These are phyloP conservation scores for Wickerhamiella vanderwaltii DNA, from an alignment of 805 yeast species.

Conservation along the genomic window DNA sequence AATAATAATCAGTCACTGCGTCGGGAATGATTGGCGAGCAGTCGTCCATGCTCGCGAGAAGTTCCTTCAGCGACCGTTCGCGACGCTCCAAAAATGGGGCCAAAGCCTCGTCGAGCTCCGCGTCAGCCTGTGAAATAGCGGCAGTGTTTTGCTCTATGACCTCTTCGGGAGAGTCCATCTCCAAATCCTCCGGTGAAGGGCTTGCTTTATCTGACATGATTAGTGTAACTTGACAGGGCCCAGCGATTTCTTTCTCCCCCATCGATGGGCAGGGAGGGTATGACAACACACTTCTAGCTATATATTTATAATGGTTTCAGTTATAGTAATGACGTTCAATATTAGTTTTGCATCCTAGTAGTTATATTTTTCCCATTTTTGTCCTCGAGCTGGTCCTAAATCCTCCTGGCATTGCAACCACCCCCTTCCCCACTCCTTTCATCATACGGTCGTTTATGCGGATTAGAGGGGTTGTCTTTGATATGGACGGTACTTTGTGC, in stretches of 20 bases:
- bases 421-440: too few relatives aligned
- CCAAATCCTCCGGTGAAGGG: slow-evolving; percentile 3
- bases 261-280: too few relatives aligned
- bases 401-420: too few relatives aligned
- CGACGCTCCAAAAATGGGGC: slow-evolving; percentile 23
- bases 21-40: slow-evolving; percentile 95
- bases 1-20: slow-evolving; percentile 85
- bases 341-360: too few relatives aligned
- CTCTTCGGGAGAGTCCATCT: slow-evolving; percentile 9
- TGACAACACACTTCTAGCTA: too few relatives aligned
- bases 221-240: too few relatives aligned
- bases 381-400: too few relatives aligned
- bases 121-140: slow-evolving; percentile 6
- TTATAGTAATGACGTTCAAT: too few relatives aligned
- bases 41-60: slow-evolving; percentile 80
- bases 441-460: too few relatives aligned
- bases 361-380: too few relatives aligned
- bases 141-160: slow-evolving; percentile 1
- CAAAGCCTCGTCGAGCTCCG: slow-evolving; percentile 13
- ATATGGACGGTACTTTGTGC: slow-evolving; percentile 71
- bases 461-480: slow-evolving; percentile 50
- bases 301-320: too few relatives aligned
- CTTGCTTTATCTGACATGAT: slow-evolving; percentile 1
- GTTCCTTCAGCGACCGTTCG: slow-evolving; percentile 46
- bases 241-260: too few relatives aligned